Percentiles rank a stretch among this genome's conserved stretches.
These are phyloP conservation scores for Penicillium sp. DNA, from an alignment of 2,329 filamentous ascomycete species.

Conservation along the genomic window DNA sequence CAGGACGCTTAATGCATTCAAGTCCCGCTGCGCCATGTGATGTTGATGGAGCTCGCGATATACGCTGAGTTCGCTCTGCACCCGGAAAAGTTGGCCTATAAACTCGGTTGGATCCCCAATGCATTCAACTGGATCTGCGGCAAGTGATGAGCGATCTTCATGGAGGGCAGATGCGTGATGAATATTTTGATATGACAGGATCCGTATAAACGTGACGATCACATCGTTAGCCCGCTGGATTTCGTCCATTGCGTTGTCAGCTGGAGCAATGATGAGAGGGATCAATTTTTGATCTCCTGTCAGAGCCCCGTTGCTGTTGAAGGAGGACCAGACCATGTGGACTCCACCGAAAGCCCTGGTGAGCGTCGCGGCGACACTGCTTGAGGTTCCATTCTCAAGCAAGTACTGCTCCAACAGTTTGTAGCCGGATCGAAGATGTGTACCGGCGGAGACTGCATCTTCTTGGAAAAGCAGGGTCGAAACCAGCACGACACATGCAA, in stretches of 20 bases:
- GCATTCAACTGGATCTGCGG: background rate
- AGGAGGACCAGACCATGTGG: background rate
- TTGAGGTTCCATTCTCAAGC: background rate
- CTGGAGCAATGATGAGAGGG: background rate
- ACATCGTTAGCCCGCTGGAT: background rate
- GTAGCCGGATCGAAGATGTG: constrained; percentile 12
- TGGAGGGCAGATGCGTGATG: background rate
- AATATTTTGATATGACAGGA: constrained; percentile 1
- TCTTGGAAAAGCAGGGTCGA: constrained; percentile 19
- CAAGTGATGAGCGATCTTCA: background rate
- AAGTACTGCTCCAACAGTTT: constrained; percentile 9
- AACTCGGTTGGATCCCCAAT: background rate
- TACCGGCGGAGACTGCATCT: constrained; percentile 6
- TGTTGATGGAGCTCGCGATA: background rate
- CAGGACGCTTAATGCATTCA: constrained; percentile 7
- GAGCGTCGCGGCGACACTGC: background rate
- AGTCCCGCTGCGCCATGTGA: background rate
- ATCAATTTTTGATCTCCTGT: background rate
- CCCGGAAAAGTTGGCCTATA: background rate
- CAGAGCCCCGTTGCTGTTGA: background rate
- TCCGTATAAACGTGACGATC: constrained; percentile 1
- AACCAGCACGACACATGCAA: constrained; percentile 18
- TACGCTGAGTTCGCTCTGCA: background rate
- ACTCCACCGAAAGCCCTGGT: background rate
- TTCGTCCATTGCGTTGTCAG: background rate